Percentiles rank a stretch among this genome's conserved stretches.
Conservation (phyloP, 331 rosid species). For the Saraca asoca region DNA sequence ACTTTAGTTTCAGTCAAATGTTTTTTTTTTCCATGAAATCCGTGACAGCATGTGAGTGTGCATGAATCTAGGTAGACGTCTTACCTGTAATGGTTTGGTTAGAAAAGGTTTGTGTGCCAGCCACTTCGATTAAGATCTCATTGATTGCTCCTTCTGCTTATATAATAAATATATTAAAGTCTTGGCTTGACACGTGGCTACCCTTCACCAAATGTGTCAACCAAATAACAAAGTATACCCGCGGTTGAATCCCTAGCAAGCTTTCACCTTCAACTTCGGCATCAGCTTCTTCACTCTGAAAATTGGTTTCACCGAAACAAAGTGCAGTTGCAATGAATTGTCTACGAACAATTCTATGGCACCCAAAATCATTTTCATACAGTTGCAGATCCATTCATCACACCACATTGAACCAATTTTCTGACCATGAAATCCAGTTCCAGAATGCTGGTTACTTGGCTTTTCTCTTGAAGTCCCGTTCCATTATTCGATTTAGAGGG, state of each 20-base stretch:
- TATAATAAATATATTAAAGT: too few relatives aligned
- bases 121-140: too few relatives aligned
- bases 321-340: conserved; percentile 47
- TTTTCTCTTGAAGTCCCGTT: conserved; percentile 62
- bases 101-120: too few relatives aligned
- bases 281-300: conserved; percentile 10
- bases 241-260: not conserved
- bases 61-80: too few relatives aligned
- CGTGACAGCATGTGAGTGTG: too few relatives aligned
- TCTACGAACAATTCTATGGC: conserved; percentile 25
- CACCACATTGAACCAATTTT: conserved; percentile 24
- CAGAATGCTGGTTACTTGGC: conserved; percentile 57
- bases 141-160: too few relatives aligned
- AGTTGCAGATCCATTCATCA: conserved; percentile 43
- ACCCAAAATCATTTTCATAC: conserved; percentile 37
- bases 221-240: conserved; percentile 2
- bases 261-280: not conserved
- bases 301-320: not conserved
- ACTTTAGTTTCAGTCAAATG: too few relatives aligned
- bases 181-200: conserved; percentile 34
- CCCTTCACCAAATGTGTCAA: conserved; percentile 41
- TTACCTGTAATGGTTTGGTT: too few relatives aligned
- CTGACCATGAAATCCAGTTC: conserved; percentile 40
- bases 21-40: too few relatives aligned
- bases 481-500: conserved; percentile 75